Evolutionary conservation across 805 yeast genomes (phyloP).

Genomic region (Candida namnaoensis): DNA sequence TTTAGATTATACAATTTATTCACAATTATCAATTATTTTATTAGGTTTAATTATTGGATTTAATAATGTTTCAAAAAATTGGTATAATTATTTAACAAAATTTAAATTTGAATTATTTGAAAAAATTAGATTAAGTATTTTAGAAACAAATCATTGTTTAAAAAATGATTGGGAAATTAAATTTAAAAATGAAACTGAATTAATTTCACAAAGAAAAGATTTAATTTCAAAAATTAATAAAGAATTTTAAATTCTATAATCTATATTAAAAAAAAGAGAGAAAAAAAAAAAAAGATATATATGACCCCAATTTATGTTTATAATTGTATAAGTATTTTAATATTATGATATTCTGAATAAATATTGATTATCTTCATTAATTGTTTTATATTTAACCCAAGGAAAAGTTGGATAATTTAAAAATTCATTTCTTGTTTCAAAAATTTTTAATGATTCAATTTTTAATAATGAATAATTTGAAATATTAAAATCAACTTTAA

Average conservation of each 20-base stretch:
- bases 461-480: conserved; percentile 55
- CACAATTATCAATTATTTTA: conserved; percentile 23
- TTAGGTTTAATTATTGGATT: conserved; percentile 22
- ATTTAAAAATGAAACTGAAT: conserved; percentile 8
- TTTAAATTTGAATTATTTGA: conserved; percentile 17
- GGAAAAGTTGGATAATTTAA: conserved; percentile 59
- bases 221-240: not conserved
- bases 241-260: too few relatives aligned
- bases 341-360: conserved; percentile 13
- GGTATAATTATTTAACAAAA: conserved; percentile 16
- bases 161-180: conserved; percentile 13
- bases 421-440: conserved; percentile 40
- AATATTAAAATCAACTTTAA: conserved; percentile 51
- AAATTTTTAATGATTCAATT: conserved; percentile 57
- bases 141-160: conserved; percentile 11
- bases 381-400: conserved; percentile 60
- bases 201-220: not conserved
- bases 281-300: too few relatives aligned
- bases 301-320: too few relatives aligned
- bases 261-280: too few relatives aligned
- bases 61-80: conserved; percentile 20
- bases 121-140: conserved; percentile 11
- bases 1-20: conserved; percentile 19
- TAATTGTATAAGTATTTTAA: too few relatives aligned
- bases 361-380: conserved; percentile 29